A percentile compares a stretch with the other conserved stretches of the same genome.
Conservation (phyloP, 176 grass and related monocot species). For the Panicum miliaceum region DNA sequence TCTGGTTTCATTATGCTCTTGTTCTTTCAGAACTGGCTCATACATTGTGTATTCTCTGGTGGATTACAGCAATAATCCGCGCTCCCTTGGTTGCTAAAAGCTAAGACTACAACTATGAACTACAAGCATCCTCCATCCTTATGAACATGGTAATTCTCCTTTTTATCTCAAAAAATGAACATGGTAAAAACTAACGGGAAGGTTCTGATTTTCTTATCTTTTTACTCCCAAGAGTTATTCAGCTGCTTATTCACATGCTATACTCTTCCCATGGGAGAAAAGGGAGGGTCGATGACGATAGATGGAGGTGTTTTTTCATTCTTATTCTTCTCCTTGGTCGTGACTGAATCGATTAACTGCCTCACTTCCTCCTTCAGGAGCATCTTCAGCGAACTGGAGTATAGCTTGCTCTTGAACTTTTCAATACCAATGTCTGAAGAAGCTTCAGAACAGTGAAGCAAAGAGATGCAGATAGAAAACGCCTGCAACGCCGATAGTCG, state of each 20-base stretch:
- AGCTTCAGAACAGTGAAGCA: slow-evolving; percentile 82
- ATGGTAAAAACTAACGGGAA: neutral
- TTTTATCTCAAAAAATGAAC: slow-evolving; percentile 7
- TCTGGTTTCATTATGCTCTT: slow-evolving; percentile 8
- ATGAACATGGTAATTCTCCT: slow-evolving; percentile 12
- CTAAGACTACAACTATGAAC: slow-evolving; percentile 33
- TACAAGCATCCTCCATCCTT: slow-evolving; percentile 45
- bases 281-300: slow-evolving; percentile 59
- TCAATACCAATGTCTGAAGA: slow-evolving; percentile 61
- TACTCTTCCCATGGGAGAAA: slow-evolving; percentile 94
- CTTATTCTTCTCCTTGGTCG: slow-evolving; percentile 79
- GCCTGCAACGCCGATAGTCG: slow-evolving; percentile 78
- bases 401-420: slow-evolving; percentile 73
- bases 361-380: slow-evolving; percentile 92
- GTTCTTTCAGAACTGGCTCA: slow-evolving; percentile 14
- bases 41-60: neutral
- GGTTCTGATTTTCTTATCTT: slow-evolving; percentile 3
- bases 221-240: slow-evolving; percentile 3
- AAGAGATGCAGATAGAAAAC: slow-evolving; percentile 86
- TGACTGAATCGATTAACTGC: slow-evolving; percentile 81
- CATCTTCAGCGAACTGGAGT: slow-evolving; percentile 81
- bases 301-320: slow-evolving; percentile 64
- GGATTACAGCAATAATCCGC: neutral
- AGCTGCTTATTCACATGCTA: slow-evolving; percentile 41
- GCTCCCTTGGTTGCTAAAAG: slow-evolving; percentile 18